phyloP scores from a whole-genome alignment of 306 rosid genomes.

The Boehmeria nivea region DNA sequence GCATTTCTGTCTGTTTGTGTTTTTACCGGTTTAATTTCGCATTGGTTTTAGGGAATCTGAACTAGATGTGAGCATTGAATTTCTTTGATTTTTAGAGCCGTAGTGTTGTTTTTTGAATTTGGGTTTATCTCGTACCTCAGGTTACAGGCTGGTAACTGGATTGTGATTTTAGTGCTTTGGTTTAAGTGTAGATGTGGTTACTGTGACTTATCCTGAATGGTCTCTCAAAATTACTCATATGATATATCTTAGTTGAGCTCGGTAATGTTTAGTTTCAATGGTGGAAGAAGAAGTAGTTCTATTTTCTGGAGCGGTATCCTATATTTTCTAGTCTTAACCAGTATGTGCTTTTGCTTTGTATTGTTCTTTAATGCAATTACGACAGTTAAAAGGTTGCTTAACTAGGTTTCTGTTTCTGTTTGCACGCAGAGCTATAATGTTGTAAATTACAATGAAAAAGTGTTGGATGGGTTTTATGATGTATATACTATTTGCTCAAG shows the following conservation, averaged over 20 bases:
- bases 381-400: constrained; percentile 11
- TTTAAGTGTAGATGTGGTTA: background rate
- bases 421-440: constrained; percentile 78
- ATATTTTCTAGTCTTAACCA: background rate
- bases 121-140: background rate
- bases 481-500: constrained; percentile 61
- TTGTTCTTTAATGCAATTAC: constrained; percentile 11
- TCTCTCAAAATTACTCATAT: background rate
- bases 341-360: constrained; percentile 1
- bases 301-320: too few relatives aligned
- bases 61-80: background rate
- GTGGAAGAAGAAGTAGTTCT: too few relatives aligned
- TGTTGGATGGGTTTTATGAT: constrained; percentile 95
- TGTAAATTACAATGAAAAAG: constrained; percentile 74
- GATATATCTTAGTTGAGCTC: too few relatives aligned
- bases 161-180: background rate
- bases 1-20: too few relatives aligned
- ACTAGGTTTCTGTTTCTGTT: constrained; percentile 22
- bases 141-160: constrained; percentile 2
- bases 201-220: background rate
- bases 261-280: too few relatives aligned
- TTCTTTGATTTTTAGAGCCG: background rate
- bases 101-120: too few relatives aligned
- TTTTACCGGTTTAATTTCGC: too few relatives aligned
- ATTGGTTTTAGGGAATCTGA: too few relatives aligned